Evolutionary conservation across 345 rosid species (phyloP).

Genomic region (Sonneratia caseolaris): DNA sequence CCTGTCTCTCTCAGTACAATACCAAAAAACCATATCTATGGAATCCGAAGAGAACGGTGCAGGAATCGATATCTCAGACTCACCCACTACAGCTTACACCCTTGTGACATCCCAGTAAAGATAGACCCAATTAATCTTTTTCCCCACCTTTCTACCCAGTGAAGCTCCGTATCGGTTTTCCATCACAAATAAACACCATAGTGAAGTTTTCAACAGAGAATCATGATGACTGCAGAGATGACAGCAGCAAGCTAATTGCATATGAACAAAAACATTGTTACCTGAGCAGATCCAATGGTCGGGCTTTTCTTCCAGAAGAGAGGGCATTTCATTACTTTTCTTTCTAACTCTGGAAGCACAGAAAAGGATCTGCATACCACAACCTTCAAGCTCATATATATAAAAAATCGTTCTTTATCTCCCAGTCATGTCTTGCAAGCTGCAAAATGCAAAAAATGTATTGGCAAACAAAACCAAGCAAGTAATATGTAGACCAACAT

Average conservation of each 20-base stretch:
- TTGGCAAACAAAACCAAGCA: constrained; percentile 1
- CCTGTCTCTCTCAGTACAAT: neutral
- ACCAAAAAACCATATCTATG: neutral
- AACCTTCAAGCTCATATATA: neutral
- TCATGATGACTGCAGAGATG: neutral
- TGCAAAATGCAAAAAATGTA: neutral
- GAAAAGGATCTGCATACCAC: neutral
- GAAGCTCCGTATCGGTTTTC: neutral
- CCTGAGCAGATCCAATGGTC: neutral
- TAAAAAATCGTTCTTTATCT: neutral
- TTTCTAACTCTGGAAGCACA: neutral
- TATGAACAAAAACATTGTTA: neutral
- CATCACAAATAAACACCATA: neutral
- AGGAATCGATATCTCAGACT: neutral
- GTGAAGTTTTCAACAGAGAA: neutral
- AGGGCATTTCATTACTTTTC: neutral
- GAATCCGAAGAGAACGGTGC: neutral
- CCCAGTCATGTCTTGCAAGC: neutral
- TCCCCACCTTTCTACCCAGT: neutral
- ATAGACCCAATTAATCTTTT: neutral
- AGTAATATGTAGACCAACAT: neutral
- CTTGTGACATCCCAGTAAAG: neutral
- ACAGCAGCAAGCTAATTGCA: neutral
- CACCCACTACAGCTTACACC: neutral
- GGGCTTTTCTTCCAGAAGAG: neutral